These are phyloP conservation scores for Puccinia horiana DNA, from an alignment of 1,284 basidiomycete species.

Conservation along the genomic window DNA sequence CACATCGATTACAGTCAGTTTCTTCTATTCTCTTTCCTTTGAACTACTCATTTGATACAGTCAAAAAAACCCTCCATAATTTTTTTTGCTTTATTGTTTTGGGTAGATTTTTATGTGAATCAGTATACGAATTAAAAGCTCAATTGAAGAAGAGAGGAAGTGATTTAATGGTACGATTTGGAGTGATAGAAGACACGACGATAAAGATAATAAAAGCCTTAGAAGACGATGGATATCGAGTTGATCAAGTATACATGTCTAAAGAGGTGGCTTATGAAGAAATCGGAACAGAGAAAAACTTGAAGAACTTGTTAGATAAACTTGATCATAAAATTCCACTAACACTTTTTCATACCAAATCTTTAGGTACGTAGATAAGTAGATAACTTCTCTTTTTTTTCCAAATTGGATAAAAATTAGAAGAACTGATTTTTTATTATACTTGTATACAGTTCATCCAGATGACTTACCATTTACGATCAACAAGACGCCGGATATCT, in stretches of 20 bases:
- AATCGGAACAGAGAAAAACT: slow-evolving; percentile 37
- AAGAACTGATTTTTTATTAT: neutral
- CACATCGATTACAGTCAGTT: slow-evolving; percentile 57
- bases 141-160: slow-evolving; percentile 60
- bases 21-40: neutral
- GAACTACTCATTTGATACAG: too few relatives aligned
- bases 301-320: neutral
- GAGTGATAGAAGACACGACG: slow-evolving; percentile 61
- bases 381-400: neutral
- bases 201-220: slow-evolving; percentile 59
- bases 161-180: slow-evolving; percentile 63
- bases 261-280: slow-evolving; percentile 58
- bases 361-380: slow-evolving; percentile 37
- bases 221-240: slow-evolving; percentile 58
- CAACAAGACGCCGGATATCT: slow-evolving; percentile 62
- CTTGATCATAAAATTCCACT: slow-evolving; percentile 27
- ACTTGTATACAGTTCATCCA: slow-evolving; percentile 57
- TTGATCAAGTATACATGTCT: slow-evolving; percentile 62
- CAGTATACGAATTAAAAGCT: slow-evolving; percentile 62
- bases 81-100: neutral
- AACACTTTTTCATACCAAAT: slow-evolving; percentile 32
- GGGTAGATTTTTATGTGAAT: slow-evolving; percentile 61
- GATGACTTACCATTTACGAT: slow-evolving; percentile 61
- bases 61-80: neutral
- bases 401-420: too few relatives aligned